These are phyloP conservation scores for Solanum piurae DNA, from an alignment of 257 asterid species.

Conservation along the genomic window DNA sequence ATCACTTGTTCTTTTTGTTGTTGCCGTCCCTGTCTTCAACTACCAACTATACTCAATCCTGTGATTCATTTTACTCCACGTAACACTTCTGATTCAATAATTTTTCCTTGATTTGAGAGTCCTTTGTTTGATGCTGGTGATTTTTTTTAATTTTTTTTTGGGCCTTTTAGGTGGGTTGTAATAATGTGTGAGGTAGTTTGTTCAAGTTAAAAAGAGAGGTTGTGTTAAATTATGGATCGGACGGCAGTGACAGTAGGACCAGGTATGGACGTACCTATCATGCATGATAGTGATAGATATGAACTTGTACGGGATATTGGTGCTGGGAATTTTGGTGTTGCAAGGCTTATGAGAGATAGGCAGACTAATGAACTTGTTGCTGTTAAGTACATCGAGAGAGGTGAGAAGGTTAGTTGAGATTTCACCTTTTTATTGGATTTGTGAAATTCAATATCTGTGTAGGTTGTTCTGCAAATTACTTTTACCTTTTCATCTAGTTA, in stretches of 20 bases:
- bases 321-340: slow-evolving; percentile 96
- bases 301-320: slow-evolving; percentile 91
- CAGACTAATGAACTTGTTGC: slow-evolving; percentile 86
- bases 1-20: slow-evolving; percentile 3
- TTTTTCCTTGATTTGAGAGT: neutral
- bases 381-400: slow-evolving; percentile 97
- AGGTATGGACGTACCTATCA: slow-evolving; percentile 91
- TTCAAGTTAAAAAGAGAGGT: neutral
- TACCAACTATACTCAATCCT: slow-evolving; percentile 16
- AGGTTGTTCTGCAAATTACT: neutral
- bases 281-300: slow-evolving; percentile 88
- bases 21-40: slow-evolving; percentile 13
- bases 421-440: neutral
- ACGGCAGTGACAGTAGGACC: slow-evolving; percentile 38
- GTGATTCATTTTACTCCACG: slow-evolving; percentile 37
- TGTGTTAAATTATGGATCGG: slow-evolving; percentile 38
- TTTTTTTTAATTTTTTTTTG: neutral
- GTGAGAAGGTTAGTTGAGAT: slow-evolving; percentile 60
- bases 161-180: neutral
- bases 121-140: neutral
- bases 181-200: neutral
- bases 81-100: neutral
- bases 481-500: neutral
- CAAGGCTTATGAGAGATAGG: slow-evolving; percentile 88
- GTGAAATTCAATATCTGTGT: neutral